Base-by-base conservation (phyloP, 1,284 basidiomycete species). In the Psilocybe mexicana region DNA sequence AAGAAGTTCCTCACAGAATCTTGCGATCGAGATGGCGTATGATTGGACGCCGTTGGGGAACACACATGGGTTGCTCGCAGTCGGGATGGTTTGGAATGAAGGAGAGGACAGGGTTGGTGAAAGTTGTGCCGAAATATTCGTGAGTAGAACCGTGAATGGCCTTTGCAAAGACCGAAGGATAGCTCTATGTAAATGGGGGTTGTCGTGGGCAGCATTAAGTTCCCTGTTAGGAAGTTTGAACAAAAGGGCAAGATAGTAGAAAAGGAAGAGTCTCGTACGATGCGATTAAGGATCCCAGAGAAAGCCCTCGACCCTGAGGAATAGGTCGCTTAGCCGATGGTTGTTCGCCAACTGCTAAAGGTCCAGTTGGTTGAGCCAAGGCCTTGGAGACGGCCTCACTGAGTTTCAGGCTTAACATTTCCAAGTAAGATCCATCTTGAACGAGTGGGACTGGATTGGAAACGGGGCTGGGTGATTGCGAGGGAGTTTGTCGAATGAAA, bases 371-470 rank as follows among this genome's bases (percentile, higher is more conserved):
- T 62, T 87, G 85, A 11, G 82, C 78, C 43, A 92, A 76, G 1
- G 88, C 86, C 72, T 84, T 90, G 46, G 88, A 85, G n/a, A 90
- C 87, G 0, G 87, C 89, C 70, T 93, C 90, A 67, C 85, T 90
- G 43, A 93, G 76, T 69, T 87, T 90, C 56, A 92, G 77, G 63
- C 84, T 79, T 49, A 92, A 81, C 54, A 85, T 81, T 69, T 91
- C 87, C 59, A 92, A 79, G 70, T 91, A 92, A 4, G 87, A 88
- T 53, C 87, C 87, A 69, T 91, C 89, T 65, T 90, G 89, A 40
- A 87, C 74, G 43, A 87, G 79, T 6, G 83, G 75, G 2, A 76
- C 65, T 2, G 80, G 77, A 42, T 75, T 67, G 0, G 76, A 67
- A 10, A 70, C 69, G 2, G 76, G 63, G 3, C 71, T 66, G 18